Evolutionary conservation across 176 grass and related monocot genomes (phyloP).

Genomic region (Raddia distichophylla): DNA sequence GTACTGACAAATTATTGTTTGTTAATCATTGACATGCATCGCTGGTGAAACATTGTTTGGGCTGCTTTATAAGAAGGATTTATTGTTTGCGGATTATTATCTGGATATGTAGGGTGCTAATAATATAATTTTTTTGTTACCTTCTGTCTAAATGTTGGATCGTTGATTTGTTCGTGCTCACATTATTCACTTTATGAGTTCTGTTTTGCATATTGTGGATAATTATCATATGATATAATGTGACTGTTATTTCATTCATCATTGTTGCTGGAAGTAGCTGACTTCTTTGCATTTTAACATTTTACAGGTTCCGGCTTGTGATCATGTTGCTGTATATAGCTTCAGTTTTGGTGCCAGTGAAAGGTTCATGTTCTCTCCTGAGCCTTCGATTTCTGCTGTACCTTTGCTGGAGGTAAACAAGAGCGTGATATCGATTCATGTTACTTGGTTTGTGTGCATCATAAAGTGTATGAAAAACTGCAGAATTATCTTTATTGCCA

Average conservation of each 20-base stretch:
- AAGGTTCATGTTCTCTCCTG: constrained; percentile 56
- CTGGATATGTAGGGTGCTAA: constrained; percentile 19
- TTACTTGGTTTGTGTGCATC: constrained; percentile 23
- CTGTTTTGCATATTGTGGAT: constrained; percentile 20
- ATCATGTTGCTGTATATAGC: constrained; percentile 60
- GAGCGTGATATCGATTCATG: constrained; percentile 21
- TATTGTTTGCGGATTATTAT: constrained; percentile 7
- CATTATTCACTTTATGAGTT: constrained; percentile 4
- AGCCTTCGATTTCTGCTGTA: constrained; percentile 59
- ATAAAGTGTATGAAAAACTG: constrained; percentile 1
- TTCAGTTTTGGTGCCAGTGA: constrained; percentile 76
- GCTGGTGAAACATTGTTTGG: constrained; percentile 8
- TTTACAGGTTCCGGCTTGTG: constrained; percentile 66
- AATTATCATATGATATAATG: constrained; percentile 4
- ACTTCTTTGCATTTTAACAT: constrained; percentile 41
- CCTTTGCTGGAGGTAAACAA: constrained; percentile 77
- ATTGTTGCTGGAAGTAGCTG: constrained; percentile 43
- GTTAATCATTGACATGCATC: constrained; percentile 6
- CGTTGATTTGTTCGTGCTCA: constrained; percentile 7
- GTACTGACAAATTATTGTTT: not conserved
- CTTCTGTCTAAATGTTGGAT: constrained; percentile 22
- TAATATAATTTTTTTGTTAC: not conserved
- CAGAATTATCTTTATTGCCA: not conserved
- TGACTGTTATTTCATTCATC: constrained; percentile 29
- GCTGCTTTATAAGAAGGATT: constrained; percentile 6